A percentile compares a stretch with the other conserved stretches of the same genome.
phyloP scores from a whole-genome alignment of 164 flowering plant genomes.

The Houttuynia cordata region DNA sequence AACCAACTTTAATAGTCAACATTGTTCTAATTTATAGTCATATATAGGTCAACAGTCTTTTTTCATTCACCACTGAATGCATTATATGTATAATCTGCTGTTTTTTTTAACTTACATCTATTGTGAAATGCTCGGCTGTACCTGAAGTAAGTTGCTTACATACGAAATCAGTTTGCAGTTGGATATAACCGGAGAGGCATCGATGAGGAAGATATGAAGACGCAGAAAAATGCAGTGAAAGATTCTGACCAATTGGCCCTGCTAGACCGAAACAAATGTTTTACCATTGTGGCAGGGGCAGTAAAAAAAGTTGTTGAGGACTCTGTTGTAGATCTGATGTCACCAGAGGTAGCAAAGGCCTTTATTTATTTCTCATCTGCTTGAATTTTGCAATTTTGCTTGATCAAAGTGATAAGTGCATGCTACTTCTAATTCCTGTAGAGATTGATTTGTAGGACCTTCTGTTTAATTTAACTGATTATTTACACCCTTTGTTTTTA shows the following conservation, averaged over 20 bases:
- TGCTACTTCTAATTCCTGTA: too few relatives aligned
- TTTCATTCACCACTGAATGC: too few relatives aligned
- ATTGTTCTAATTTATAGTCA: too few relatives aligned
- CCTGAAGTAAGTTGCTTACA: too few relatives aligned
- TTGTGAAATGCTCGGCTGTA: too few relatives aligned
- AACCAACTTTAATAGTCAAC: too few relatives aligned
- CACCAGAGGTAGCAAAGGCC: constrained; percentile 48
- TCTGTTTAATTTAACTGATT: too few relatives aligned
- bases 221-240: constrained; percentile 12
- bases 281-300: constrained; percentile 56
- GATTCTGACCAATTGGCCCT: constrained; percentile 17
- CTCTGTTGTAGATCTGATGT: constrained; percentile 64
- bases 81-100: too few relatives aligned
- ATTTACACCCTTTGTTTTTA: too few relatives aligned
- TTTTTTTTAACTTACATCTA: too few relatives aligned
- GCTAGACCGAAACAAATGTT: constrained; percentile 66
- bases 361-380: neutral
- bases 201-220: constrained; percentile 49
- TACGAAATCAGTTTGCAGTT: constrained; percentile 61
- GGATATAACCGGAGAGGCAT: constrained; percentile 80
- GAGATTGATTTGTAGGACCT: too few relatives aligned
- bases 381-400: neutral
- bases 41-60: too few relatives aligned
- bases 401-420: neutral
- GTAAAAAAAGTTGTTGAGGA: constrained; percentile 51